Conservation (phyloP, 2,329 filamentous ascomycete genomes). For the Cytospora schulzeri region DNA sequence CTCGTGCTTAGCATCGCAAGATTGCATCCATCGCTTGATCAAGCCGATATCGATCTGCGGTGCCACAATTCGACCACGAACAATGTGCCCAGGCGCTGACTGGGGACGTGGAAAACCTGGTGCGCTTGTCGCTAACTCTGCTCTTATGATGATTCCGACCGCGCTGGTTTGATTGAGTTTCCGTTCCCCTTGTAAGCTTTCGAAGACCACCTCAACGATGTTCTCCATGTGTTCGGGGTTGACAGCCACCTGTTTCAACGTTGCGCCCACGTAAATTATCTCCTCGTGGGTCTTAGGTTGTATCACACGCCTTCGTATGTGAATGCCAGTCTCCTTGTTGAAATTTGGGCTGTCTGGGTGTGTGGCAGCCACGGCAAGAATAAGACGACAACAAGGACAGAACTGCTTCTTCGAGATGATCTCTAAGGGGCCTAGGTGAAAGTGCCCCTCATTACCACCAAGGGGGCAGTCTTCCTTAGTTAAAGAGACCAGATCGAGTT, state of each 20-base stretch:
- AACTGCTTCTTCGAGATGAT: background rate
- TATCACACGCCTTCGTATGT: background rate
- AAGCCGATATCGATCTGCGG: background rate
- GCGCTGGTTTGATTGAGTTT: too few species aligned
- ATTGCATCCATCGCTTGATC: background rate
- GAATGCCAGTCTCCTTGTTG: background rate
- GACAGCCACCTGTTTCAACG: too few species aligned
- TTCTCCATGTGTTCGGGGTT: too few species aligned
- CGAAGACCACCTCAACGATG: too few species aligned
- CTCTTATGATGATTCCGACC: background rate
- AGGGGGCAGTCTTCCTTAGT: background rate
- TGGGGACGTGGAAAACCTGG: background rate
- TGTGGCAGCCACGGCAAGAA: background rate
- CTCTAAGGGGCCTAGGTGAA: background rate
- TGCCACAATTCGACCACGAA: background rate
- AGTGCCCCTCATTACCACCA: background rate
- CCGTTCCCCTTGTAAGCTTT: too few species aligned
- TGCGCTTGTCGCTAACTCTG: background rate
- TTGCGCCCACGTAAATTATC: too few species aligned
- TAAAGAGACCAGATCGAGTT: background rate
- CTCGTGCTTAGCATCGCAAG: background rate
- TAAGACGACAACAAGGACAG: background rate
- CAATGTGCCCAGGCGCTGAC: too few species aligned
- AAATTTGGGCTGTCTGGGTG: too few species aligned
- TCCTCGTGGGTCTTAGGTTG: too few species aligned